These are phyloP conservation scores for Deakozyma indianensis DNA, from an alignment of 805 yeast species.

Conservation along the genomic window DNA sequence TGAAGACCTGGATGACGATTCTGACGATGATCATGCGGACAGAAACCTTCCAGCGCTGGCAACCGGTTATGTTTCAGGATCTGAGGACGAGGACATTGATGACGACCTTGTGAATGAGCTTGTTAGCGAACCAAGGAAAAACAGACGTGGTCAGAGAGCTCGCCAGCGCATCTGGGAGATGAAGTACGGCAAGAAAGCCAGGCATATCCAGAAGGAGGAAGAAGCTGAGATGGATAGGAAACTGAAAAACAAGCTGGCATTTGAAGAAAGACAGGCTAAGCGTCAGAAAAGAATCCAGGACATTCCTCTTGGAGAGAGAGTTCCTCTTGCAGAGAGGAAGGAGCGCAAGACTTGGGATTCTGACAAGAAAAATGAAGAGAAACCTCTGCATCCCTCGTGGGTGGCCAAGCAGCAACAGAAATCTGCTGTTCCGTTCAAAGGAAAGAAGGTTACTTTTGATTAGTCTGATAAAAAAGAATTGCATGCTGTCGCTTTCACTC, in stretches of 20 bases:
- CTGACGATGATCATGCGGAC: constrained; percentile 14
- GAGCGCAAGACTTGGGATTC: constrained; percentile 10
- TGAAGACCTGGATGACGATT: constrained; percentile 30
- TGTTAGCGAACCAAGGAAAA: constrained; percentile 36
- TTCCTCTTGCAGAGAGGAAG: constrained; percentile 1
- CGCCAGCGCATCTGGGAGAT: constrained; percentile 93
- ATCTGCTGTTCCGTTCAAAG: constrained; percentile 58
- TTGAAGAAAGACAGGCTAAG: constrained; percentile 5
- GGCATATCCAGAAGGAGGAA: constrained; percentile 59
- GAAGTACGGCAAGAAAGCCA: constrained; percentile 75
- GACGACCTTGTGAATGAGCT: constrained; percentile 13
- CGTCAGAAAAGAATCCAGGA: constrained; percentile 5
- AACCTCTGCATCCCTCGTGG: constrained; percentile 91
- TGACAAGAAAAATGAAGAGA: constrained; percentile 12
- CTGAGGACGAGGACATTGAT: constrained; percentile 35
- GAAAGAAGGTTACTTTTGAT: constrained; percentile 75
- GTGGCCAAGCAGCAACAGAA: constrained; percentile 70
- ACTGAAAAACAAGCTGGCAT: constrained; percentile 10
- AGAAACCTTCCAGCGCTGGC: constrained; percentile 21
- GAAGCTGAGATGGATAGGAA: constrained; percentile 40
- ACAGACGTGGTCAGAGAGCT: constrained; percentile 94
- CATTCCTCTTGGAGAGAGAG: too few relatives aligned
- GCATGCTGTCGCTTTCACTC: too few relatives aligned
- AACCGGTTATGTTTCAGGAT: constrained; percentile 72
- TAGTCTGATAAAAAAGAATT: constrained; percentile 8